Evolutionary conservation across 805 yeast genomes (phyloP).

Genomic region (Cyberlindnera lachancei): DNA sequence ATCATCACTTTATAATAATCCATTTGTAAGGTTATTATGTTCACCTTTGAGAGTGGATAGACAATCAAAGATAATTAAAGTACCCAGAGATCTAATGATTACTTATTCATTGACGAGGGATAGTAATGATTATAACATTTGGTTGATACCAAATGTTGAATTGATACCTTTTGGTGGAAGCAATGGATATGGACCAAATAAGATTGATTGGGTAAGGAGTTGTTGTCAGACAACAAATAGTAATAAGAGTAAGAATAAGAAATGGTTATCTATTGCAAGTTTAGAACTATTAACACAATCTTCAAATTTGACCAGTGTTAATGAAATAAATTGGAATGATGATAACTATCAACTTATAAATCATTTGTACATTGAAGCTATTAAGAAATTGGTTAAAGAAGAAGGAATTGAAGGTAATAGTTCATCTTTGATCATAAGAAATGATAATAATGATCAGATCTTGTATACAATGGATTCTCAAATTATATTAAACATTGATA

Average conservation of each 20-base stretch:
- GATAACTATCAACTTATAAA: slow-evolving; percentile 6
- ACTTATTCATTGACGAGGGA: slow-evolving; percentile 4
- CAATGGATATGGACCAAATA: slow-evolving; percentile 7
- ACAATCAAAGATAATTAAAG: slow-evolving; percentile 23
- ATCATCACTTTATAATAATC: too few relatives aligned
- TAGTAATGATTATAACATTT: slow-evolving; percentile 3
- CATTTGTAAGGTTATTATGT: slow-evolving; percentile 31
- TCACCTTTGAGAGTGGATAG: slow-evolving; percentile 39
- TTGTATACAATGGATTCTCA: too few relatives aligned
- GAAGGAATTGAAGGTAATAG: background rate
- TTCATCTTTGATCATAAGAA: background rate
- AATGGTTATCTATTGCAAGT: slow-evolving; percentile 6
- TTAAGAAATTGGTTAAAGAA: slow-evolving; percentile 2
- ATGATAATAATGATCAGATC: too few relatives aligned
- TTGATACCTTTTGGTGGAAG: slow-evolving; percentile 2
- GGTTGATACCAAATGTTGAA: slow-evolving; percentile 9
- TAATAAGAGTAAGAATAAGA: slow-evolving; percentile 1
- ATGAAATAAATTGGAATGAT: slow-evolving; percentile 6
- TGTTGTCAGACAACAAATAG: too few relatives aligned
- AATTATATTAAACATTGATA: too few relatives aligned
- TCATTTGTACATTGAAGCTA: slow-evolving; percentile 3
- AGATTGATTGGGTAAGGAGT: background rate
- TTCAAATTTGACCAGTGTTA: slow-evolving; percentile 3
- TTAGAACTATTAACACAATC: slow-evolving; percentile 5
- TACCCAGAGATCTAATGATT: slow-evolving; percentile 5